Conservation (phyloP, 2,329 filamentous ascomycete species). For the Claviceps digitariae region DNA sequence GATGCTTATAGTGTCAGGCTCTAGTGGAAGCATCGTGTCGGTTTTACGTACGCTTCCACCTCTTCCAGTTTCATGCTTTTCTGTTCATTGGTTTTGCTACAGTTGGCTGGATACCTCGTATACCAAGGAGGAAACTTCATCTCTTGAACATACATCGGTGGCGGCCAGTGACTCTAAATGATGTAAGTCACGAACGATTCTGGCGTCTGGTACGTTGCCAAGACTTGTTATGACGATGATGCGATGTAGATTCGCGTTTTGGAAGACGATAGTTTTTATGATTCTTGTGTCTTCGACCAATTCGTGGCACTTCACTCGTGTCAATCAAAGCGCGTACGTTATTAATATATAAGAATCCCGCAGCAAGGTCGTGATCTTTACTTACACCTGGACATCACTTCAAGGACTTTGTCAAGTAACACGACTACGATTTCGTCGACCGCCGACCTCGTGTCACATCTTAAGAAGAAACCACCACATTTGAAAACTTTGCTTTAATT, state of each 20-base stretch:
- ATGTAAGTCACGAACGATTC: background rate
- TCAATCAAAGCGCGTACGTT: background rate
- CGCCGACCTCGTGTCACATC: background rate
- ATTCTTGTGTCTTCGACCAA: too few relatives aligned
- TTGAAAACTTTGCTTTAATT: background rate
- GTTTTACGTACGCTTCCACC: background rate
- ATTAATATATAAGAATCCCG: background rate
- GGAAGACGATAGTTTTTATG: too few relatives aligned
- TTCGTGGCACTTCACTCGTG: too few relatives aligned
- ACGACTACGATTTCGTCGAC: background rate
- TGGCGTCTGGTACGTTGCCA: background rate
- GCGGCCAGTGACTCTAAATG: background rate
- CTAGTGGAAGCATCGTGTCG: background rate
- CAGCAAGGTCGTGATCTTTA: background rate
- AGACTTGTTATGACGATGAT: background rate
- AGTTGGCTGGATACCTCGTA: background rate
- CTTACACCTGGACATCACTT: background rate
- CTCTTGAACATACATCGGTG: background rate
- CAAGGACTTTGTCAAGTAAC: background rate
- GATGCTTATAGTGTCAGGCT: background rate
- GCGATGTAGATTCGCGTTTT: background rate
- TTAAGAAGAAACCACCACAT: background rate
- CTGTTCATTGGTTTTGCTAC: background rate
- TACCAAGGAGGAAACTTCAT: background rate
- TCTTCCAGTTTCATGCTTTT: background rate